These are phyloP conservation scores for Stylosanthes scabra DNA, from an alignment of 331 rosid genomes.

Conservation along the genomic window DNA sequence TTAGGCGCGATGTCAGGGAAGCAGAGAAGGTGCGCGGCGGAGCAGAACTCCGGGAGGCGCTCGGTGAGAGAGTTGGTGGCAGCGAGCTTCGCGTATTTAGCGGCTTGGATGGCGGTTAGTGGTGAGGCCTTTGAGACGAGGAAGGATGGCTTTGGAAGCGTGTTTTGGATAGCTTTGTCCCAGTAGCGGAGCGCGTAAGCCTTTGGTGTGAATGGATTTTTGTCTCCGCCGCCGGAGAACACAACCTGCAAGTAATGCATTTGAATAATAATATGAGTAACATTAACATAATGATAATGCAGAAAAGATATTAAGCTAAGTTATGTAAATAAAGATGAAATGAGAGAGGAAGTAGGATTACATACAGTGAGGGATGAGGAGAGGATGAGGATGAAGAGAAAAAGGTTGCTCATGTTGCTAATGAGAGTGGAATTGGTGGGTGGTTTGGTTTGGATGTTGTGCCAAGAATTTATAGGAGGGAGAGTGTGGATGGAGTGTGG, in stretches of 20 bases:
- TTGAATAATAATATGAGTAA: not conserved
- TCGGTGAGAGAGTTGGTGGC: constrained; percentile 59
- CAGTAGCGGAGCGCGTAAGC: constrained; percentile 72
- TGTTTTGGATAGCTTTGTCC: constrained; percentile 66
- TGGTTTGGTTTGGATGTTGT: not conserved
- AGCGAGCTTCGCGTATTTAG: constrained; percentile 54
- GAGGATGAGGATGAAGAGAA: not conserved
- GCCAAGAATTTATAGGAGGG: not conserved
- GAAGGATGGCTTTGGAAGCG: constrained; percentile 55
- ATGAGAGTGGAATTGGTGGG: not conserved
- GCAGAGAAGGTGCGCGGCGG: constrained; percentile 82
- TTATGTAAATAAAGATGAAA: not conserved
- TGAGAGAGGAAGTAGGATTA: not conserved
- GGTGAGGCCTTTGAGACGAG: constrained; percentile 76
- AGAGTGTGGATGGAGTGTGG: not conserved
- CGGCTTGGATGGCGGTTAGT: constrained; percentile 53
- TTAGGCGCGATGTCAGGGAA: constrained; percentile 61
- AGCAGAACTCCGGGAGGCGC: constrained; percentile 68
- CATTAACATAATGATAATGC: not conserved
- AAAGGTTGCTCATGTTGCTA: not conserved
- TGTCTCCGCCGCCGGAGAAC: constrained; percentile 32
- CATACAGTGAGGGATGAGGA: not conserved
- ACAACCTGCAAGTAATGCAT: constrained; percentile 57
- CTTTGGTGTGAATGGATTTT: constrained; percentile 71
- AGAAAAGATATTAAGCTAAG: too few species aligned